A percentile compares a stretch with the other conserved stretches of the same genome.
Conservation (phyloP, 768 basidiomycete genomes). For the Guyanaporus albipodus region DNA sequence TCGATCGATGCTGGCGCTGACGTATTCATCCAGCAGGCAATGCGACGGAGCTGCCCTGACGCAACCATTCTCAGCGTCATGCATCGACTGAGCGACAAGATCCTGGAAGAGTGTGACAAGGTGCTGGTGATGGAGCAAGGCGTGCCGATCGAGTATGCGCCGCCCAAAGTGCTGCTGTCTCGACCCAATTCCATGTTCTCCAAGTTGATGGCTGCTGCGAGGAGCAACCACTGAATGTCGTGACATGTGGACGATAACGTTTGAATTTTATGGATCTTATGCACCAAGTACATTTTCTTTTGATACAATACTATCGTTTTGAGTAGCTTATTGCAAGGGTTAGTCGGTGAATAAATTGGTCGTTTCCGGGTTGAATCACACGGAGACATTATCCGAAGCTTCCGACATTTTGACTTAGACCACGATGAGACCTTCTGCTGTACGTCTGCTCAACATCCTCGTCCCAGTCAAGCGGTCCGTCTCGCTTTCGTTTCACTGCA, state of each 20-base stretch:
- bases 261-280: no score
- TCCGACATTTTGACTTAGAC: conserved; percentile 15
- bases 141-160: conserved; percentile 25
- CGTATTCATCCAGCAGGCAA: conserved; percentile 54
- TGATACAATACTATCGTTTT: background rate
- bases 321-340: background rate
- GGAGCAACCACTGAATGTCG: conserved; percentile 13
- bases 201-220: conserved; percentile 25
- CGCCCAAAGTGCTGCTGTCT: conserved; percentile 21
- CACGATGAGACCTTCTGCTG: conserved; percentile 70
- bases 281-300: no score
- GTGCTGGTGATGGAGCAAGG: conserved; percentile 39
- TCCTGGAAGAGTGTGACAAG: conserved; percentile 29
- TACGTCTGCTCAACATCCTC: conserved; percentile 78
- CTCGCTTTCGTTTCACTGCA: background rate
- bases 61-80: conserved; percentile 30
- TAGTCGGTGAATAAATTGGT: background rate
- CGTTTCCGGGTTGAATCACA: no score
- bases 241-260: no score
- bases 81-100: conserved; percentile 29
- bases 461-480: conserved; percentile 87
- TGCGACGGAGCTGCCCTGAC: conserved; percentile 27
- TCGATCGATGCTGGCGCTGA: conserved; percentile 83
- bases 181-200: conserved; percentile 27
- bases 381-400: no score